A percentile compares a stretch with the other conserved stretches of the same genome.
These are phyloP conservation scores for Fusarium foetens DNA, from an alignment of 2,329 filamentous ascomycete species.

Conservation along the genomic window DNA sequence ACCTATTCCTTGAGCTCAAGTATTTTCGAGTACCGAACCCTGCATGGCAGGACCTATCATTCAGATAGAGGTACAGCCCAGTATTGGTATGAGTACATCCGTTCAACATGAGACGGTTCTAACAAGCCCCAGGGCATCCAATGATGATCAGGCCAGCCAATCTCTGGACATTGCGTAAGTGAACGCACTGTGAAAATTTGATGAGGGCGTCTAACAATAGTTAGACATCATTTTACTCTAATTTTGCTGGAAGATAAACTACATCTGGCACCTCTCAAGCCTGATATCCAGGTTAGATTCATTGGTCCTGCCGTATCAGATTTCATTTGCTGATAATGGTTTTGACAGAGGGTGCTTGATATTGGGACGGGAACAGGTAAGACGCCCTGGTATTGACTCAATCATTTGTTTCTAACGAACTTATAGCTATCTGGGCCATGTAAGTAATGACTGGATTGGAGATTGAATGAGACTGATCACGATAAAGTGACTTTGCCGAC, in stretches of 20 bases:
- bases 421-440: conserved; percentile 20
- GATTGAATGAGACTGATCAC: fast-evolving
- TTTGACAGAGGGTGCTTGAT: not conserved
- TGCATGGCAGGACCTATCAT: conserved; percentile 14
- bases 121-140: not conserved
- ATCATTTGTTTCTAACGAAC: not conserved
- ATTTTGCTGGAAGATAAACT: conserved; percentile 1
- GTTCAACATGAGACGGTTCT: fast-evolving
- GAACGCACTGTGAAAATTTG: not conserved
- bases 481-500: conserved; percentile 17
- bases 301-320: fast-evolving
- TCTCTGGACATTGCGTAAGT: conserved; percentile 14
- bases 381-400: fast-evolving
- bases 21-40: conserved; percentile 7
- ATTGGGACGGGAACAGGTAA: conserved; percentile 17
- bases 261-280: not conserved
- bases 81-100: not conserved
- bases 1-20: conserved; percentile 11
- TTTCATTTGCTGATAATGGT: not conserved
- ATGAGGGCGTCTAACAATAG: not conserved
- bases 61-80: conserved; percentile 4
- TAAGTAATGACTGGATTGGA: not conserved
- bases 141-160: conserved; percentile 12
- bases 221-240: conserved; percentile 10
- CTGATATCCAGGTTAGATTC: not conserved